These are phyloP conservation scores for Penicillium verhagenii DNA, from an alignment of 495 filamentous ascomycete species.

Conservation along the genomic window DNA sequence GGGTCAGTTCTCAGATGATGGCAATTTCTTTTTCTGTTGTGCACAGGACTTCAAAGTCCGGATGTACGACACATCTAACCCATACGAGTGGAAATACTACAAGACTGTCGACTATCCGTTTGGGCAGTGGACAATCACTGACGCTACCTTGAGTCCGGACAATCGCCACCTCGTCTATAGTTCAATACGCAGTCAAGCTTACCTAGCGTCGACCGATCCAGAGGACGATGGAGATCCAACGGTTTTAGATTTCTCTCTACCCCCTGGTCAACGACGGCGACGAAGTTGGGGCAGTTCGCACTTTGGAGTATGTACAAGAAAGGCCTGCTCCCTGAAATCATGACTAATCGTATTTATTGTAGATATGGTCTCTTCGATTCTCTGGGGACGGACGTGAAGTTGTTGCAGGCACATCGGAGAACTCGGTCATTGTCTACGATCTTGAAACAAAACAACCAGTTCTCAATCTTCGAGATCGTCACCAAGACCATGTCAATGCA, in stretches of 20 bases:
- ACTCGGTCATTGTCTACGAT: slow-evolving; percentile 88
- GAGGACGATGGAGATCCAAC: slow-evolving; percentile 73
- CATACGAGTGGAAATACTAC: slow-evolving; percentile 93
- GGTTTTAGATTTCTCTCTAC: slow-evolving; percentile 67
- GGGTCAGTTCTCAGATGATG: slow-evolving; percentile 94
- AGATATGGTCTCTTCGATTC: slow-evolving; percentile 91
- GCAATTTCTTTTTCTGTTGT: slow-evolving; percentile 96
- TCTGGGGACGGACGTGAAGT: slow-evolving; percentile 90
- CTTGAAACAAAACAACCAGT: slow-evolving; percentile 74
- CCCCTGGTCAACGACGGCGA: slow-evolving; percentile 33
- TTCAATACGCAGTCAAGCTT: slow-evolving; percentile 78
- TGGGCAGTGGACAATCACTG: slow-evolving; percentile 94
- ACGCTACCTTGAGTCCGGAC: slow-evolving; percentile 88
- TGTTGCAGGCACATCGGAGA: slow-evolving; percentile 79
- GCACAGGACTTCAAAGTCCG: slow-evolving; percentile 90
- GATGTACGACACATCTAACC: slow-evolving; percentile 97
- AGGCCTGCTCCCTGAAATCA: slow-evolving; percentile 15
- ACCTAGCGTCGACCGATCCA: slow-evolving; percentile 83
- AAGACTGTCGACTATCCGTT: slow-evolving; percentile 85
- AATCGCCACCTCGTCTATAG: slow-evolving; percentile 88
- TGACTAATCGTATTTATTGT: slow-evolving; percentile 9
- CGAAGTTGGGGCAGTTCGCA: slow-evolving; percentile 44
- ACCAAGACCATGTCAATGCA: slow-evolving; percentile 90
- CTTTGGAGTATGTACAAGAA: slow-evolving; percentile 46
- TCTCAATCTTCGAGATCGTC: slow-evolving; percentile 68